Base-by-base conservation (phyloP, 2,329 filamentous ascomycete genomes). In the Pseudofabraea citricarpa region DNA sequence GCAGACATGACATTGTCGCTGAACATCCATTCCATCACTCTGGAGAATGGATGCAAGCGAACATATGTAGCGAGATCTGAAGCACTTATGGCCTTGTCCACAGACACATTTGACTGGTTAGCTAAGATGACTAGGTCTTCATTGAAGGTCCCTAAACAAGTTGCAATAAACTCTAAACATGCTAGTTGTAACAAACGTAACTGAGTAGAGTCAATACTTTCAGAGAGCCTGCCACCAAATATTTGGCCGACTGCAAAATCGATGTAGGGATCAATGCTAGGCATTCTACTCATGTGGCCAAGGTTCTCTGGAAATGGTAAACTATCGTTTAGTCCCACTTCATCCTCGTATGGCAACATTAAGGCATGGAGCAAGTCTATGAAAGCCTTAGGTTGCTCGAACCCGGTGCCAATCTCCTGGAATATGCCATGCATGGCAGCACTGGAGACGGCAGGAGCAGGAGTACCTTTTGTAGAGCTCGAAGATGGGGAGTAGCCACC, bases 11-110 rank as follows among this genome's bases (percentile, higher is more conserved):
- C 87, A 51, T 85, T 88, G 57, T 94, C 88, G 60, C 95, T 96
- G 65, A 95, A 95, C 66, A 98, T 79, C 90, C 93, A 97, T 60
- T 98, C 93, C 87, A 97, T 96, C 13, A 95, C 84, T 46, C 94
- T 81, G 3, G 87, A 83, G 58, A 97, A 98, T 0, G 94, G 91
- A 66, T 98, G 94, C 41, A 95, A 76, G 19, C 82, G 80, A 46
- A 93, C 81, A 60, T 98, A 99, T 5, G 78, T 76, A 39, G 82
- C 79, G 4, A 97, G 71, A 44, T 87, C 86, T 3, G 83, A 85
- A 4, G 87, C 76, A 32, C 76, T 76, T 51, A 95, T 87, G 13
- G 85, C 79, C 8, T 76, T 68, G 60, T 96, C 90, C 13, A 95
- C 81, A 20, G 79, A 71, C 22, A 94, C 73, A 47, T 77, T 85